Percentiles rank a stretch among this genome's conserved stretches.
Evolutionary conservation across 148 eudicot species (phyloP).

Genomic region (Rhododendron molle): DNA sequence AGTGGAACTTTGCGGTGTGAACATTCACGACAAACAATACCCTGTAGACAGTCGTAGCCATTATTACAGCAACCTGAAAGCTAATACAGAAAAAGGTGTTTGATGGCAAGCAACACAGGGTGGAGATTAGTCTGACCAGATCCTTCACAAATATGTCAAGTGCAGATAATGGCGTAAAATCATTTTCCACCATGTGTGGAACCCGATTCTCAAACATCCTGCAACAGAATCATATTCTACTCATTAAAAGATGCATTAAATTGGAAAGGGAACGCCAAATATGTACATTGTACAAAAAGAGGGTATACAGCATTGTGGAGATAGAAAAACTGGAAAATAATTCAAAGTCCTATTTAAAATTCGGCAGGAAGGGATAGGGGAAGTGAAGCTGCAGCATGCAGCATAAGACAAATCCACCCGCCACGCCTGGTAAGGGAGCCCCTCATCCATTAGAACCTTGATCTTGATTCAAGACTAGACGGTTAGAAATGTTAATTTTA

Average conservation of each 20-base stretch:
- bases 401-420: neutral
- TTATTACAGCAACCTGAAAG: conserved; percentile 9
- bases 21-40: conserved; percentile 90
- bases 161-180: conserved; percentile 90
- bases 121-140: conserved; percentile 58
- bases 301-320: neutral
- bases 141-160: conserved; percentile 99
- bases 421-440: neutral
- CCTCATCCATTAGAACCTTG: neutral
- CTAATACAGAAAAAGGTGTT: neutral
- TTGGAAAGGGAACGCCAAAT: neutral
- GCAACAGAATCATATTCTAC: conserved; percentile 20
- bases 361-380: neutral
- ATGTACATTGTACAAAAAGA: neutral
- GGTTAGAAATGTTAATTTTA: neutral
- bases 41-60: conserved; percentile 38
- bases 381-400: neutral
- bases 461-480: neutral
- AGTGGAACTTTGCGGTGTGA: conserved; percentile 80
- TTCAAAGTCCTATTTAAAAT: neutral
- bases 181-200: conserved; percentile 95
- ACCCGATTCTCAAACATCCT: conserved; percentile 99
- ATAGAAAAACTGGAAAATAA: conserved; percentile 1
- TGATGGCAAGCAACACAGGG: conserved; percentile 3
- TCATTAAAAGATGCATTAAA: neutral